Evolutionary conservation across 2,329 filamentous ascomycete species (phyloP).

Genomic region (Ustulina deusta): DNA sequence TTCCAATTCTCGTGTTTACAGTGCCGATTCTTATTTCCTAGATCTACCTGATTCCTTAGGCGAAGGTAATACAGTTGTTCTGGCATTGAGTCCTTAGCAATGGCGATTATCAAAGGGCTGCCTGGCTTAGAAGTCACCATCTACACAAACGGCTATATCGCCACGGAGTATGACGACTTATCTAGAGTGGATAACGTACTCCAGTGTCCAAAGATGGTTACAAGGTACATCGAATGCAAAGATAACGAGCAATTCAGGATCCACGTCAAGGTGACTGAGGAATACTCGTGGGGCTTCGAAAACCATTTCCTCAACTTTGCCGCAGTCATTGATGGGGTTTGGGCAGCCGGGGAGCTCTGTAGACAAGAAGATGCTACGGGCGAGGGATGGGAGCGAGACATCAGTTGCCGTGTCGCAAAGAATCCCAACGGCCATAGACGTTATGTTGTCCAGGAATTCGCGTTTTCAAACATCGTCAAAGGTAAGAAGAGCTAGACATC

Average conservation of each 20-base stretch:
- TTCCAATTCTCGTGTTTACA: too few relatives aligned
- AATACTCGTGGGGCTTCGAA: constrained; percentile 28
- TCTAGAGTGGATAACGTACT: constrained; percentile 21
- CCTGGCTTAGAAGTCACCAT: constrained; percentile 44
- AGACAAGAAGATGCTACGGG: constrained; percentile 10
- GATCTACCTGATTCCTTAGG: background rate
- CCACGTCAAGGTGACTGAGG: constrained; percentile 30
- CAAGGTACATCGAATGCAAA: constrained; percentile 43
- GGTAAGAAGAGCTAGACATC: constrained; percentile 29
- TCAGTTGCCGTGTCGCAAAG: constrained; percentile 21
- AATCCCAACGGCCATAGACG: background rate
- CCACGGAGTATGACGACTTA: constrained; percentile 41
- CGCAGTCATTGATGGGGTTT: constrained; percentile 41
- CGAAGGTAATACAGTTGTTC: too few relatives aligned
- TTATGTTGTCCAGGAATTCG: constrained; percentile 36
- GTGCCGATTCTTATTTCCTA: too few relatives aligned
- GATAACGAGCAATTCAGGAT: constrained; percentile 40
- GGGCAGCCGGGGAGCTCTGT: constrained; percentile 33
- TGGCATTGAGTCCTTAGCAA: too few relatives aligned
- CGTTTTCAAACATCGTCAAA: constrained; percentile 39
- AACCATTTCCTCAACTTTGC: constrained; percentile 35
- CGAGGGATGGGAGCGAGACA: constrained; percentile 15
- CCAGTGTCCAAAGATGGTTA: background rate
- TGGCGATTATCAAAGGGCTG: constrained; percentile 45
- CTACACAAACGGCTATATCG: constrained; percentile 37